Evolutionary conservation across 1,284 basidiomycete genomes (phyloP), one percentile per base, ranked within the genome.

Genomic region (Hypsizygus ulmarius): DNA sequence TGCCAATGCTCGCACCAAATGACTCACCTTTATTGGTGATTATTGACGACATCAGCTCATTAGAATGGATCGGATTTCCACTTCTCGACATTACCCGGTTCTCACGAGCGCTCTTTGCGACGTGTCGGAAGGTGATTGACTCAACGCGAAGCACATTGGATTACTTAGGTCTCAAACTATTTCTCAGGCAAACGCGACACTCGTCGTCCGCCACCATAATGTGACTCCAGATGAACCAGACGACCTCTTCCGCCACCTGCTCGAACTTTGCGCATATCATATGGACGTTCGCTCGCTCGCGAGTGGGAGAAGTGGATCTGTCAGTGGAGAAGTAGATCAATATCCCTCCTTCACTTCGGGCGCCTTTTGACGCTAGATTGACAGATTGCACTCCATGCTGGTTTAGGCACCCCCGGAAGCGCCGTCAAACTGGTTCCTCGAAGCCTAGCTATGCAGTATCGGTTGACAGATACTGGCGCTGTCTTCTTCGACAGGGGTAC

Each of bases 401-500:
- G 84, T 9, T 73, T 71, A 12, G 65, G 67, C 15, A 64, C 59
- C n/a, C 55, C 62, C 12, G 50, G 61, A 25, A 56, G 62, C 1
- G 64, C 55, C n/a, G 63, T 74, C 39, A 72, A 68, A 27, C 51
- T 74, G 6, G 72, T 84, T 29, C 64, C 76, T 7, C 71, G 84
- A 39, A 73, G 67, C 45, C 61, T 66, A 1, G 84, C 85, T 1
- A 52, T 87, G 8, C 85, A 89, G 51, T 90, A 89, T 61, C 73
- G 79, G 37, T 64, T 90, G 48, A 79, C 80, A 21, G 87, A 89
- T 54, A 64, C 67, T 5, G 74, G 79, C 5, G 76, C 78, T 12
- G 64, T 78, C 0, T 89, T 83, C 66, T 90, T 90, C 58, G 79
- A 83, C 51, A 77, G 81, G 52, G 87, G 87, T 5, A 89, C 81